These are phyloP conservation scores for Quercus variabilis DNA, from an alignment of 306 rosid genomes.

Conservation along the genomic window DNA sequence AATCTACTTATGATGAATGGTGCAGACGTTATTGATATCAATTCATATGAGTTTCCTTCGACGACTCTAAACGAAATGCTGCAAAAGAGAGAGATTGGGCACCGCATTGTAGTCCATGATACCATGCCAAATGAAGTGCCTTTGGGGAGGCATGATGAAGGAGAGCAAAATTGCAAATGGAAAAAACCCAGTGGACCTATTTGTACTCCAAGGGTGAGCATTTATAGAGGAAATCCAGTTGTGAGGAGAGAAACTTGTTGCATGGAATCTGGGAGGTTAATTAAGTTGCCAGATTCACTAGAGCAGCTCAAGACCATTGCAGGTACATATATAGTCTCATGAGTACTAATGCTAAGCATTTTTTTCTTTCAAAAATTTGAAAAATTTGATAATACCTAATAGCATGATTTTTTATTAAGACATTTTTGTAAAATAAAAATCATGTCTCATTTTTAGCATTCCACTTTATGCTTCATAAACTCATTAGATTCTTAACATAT, in stretches of 20 bases:
- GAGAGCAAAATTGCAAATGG: constrained; percentile 24
- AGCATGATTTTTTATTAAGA: no score
- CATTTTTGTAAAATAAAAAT: no score
- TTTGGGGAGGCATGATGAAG: constrained; percentile 24
- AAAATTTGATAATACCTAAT: no score
- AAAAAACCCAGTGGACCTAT: constrained; percentile 28
- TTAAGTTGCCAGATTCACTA: constrained; percentile 70
- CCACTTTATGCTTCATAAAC: no score
- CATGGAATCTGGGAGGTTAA: constrained; percentile 66
- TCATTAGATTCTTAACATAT: no score
- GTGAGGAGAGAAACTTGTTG: constrained; percentile 46
- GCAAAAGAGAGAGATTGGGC: constrained; percentile 50
- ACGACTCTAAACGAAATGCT: constrained; percentile 43
- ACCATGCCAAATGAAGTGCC: constrained; percentile 24
- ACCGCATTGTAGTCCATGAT: constrained; percentile 49
- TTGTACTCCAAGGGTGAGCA: constrained; percentile 52
- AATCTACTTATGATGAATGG: constrained; percentile 60
- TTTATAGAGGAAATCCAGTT: constrained; percentile 72
- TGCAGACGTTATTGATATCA: constrained; percentile 31
- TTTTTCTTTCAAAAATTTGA: no score
- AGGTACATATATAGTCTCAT: constrained; percentile 38
- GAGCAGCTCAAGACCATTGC: constrained; percentile 71
- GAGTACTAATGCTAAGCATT: not conserved
- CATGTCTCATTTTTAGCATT: no score
- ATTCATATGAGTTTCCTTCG: constrained; percentile 27